Evolutionary conservation across 2,329 filamentous ascomycete genomes (phyloP), one percentile per base, ranked within the genome.

Genomic region (Calonectria montana): DNA sequence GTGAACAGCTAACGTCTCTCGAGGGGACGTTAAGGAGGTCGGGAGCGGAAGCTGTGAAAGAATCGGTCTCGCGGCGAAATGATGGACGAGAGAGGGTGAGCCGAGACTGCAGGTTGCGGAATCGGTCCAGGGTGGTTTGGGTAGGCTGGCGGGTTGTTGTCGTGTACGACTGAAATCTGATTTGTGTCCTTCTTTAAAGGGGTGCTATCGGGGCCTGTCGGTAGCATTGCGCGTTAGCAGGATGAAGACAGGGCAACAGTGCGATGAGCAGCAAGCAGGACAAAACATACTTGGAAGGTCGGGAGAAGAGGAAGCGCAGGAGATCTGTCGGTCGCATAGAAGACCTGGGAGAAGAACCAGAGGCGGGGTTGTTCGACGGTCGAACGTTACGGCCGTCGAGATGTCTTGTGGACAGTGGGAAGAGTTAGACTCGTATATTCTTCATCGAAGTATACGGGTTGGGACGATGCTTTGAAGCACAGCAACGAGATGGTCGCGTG

Each of bases 261-360:
- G 15, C 13, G 39, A 35, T 27, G 18, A 41, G 16, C 37, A 37
- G 6, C 29, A 5, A 35, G 31, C 31, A 15, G 21, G 59, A 67
- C 7, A 41, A 71, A 65, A 87, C 94, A 83, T 87, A 97, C 95
- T 97, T 97, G 85, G 94, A 94, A 83, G 95, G 95, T 89, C 97
- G 82, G 47, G 82, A 97, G 83, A 94, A 97, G 80, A 98, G 91
- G 88, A 97, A 97, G 87, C 95, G 94, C 83, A 97, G 91, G 82
- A 97, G 92, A 86, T 97, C 94, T 87, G 93, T 94, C 85, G 90
- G 93, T 93, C 91, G 96, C 95, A 98, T 98, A 92, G 91, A 94
- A 91, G 85, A 87, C 82, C 81, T 79, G 73, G 75, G 73, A 72
- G 69, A 71, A 76, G 74, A 74, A 76, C 73, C 67, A 72, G 70